Base-by-base conservation (phyloP, 345 rosid species). In the Pistacia atlantica region DNA sequence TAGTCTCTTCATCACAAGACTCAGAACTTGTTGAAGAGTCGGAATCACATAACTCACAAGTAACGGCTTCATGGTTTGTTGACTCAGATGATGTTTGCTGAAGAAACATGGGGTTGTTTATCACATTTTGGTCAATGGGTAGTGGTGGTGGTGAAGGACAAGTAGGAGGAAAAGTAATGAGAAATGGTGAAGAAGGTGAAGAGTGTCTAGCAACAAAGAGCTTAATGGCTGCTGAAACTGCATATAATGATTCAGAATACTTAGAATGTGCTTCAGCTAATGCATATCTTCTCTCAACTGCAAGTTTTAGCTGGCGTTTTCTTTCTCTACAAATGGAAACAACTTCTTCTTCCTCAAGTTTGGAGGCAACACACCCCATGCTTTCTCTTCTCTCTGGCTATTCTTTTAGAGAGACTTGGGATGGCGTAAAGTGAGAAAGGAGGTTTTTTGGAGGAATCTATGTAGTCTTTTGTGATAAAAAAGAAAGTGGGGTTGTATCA, bases 311-410 rank as follows among this genome's bases (percentile, higher is more conserved):
- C 68, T 78, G 89, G 37, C 75, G 81, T 73, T 89, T 91, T 66
- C 95, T 88, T 80, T 89, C 93, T 67, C 84, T 84, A 33, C 95
- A 91, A 31, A 91, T 84, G 5, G 90, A 79, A n/a, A 91, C 91
- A n/a, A 88, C 96, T 81, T 89, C 90, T 79, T 88, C 93, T 80
- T 86, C 90, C 64, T 83, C 91, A 4, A 89, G 85, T 81, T 78
- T 91, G 4, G 93, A 89, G 20, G 96, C 90, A 56, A 83, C 96
- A 81, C 96, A 91, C 5, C 93, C 96, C 93, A 89, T 91, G 46
- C 46, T 42, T 51, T 71, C 79, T 79, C 62, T 33, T 51, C 11
- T 55, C 51, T 12, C 45, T 62, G 22, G 58, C 70, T 66, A 74
- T 42, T 42, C 46, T 42, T 42, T 42, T 42, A 8, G 8, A 42